Percentiles rank a stretch among this genome's conserved stretches.
Evolutionary conservation across 2,329 filamentous ascomycete genomes (phyloP).

Genomic region (Seiridium cupressi): DNA sequence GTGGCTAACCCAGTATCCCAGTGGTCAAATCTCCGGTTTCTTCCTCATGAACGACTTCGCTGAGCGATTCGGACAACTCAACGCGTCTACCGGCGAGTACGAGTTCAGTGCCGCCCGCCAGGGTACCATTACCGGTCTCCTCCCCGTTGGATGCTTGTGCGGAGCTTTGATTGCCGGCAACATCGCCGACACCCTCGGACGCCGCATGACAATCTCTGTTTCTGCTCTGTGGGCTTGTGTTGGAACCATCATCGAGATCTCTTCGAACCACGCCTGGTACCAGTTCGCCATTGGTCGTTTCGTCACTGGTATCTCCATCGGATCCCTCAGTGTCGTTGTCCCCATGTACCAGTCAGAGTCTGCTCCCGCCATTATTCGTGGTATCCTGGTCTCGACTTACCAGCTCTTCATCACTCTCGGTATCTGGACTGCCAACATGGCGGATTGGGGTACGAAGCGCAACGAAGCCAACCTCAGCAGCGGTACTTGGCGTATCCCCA

Average conservation of each 20-base stretch:
- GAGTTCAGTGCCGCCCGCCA: conserved; percentile 58
- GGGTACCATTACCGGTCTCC: conserved; percentile 62
- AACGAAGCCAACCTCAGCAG: conserved; percentile 31
- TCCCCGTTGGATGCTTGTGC: conserved; percentile 58
- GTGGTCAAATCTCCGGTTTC: conserved; percentile 61
- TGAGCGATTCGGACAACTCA: conserved; percentile 48
- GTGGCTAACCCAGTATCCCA: conserved; percentile 18
- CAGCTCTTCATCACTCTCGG: conserved; percentile 70
- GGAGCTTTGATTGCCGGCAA: conserved; percentile 59
- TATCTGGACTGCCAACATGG: conserved; percentile 57
- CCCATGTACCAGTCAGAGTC: conserved; percentile 70
- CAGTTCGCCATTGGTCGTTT: conserved; percentile 65
- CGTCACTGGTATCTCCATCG: conserved; percentile 66
- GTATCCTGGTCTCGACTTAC: conserved; percentile 62
- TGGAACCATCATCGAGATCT: conserved; percentile 63
- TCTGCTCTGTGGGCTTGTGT: conserved; percentile 63
- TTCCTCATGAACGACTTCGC: conserved; percentile 58
- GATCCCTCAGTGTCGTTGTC: conserved; percentile 61
- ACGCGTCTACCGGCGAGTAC: conserved; percentile 29
- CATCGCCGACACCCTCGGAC: conserved; percentile 60
- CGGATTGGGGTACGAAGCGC: conserved; percentile 59
- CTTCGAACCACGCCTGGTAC: conserved; percentile 54
- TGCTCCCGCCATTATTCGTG: conserved; percentile 62
- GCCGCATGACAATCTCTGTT: conserved; percentile 59
- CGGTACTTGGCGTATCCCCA: conserved; percentile 62